phyloP scores from a whole-genome alignment of 345 rosid species.

The Xanthoceras sorbifolium region DNA sequence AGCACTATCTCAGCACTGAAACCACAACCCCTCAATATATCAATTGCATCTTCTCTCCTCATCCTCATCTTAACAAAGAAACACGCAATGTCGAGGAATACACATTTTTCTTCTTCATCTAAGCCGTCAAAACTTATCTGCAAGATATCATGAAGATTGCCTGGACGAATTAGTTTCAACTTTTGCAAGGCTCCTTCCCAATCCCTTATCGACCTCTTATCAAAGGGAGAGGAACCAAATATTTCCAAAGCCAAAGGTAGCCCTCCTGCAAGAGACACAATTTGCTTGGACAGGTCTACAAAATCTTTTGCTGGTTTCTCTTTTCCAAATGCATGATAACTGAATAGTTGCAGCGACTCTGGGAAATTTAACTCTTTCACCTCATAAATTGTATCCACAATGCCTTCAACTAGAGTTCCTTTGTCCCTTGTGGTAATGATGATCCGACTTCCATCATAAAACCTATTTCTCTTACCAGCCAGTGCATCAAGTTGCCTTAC shows the following conservation, averaged over 20 bases:
- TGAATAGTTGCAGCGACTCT: constrained; percentile 51
- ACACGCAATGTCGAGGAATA: constrained; percentile 77
- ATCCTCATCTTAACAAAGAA: constrained; percentile 50
- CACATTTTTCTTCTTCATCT: constrained; percentile 40
- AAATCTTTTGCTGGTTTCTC: constrained; percentile 44
- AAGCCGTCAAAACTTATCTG: constrained; percentile 58
- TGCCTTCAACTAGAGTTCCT: constrained; percentile 28
- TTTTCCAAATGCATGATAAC: constrained; percentile 60
- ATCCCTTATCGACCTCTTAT: constrained; percentile 43
- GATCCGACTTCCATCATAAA: constrained; percentile 49
- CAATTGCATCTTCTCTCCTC: constrained; percentile 48
- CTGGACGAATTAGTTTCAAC: constrained; percentile 33
- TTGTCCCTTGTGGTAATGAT: constrained; percentile 62
- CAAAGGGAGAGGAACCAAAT: constrained; percentile 58
- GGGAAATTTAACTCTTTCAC: constrained; percentile 42
- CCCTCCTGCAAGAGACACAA: constrained; percentile 46
- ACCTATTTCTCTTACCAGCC: constrained; percentile 48
- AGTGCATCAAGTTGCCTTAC: constrained; percentile 44
- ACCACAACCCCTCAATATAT: constrained; percentile 62
- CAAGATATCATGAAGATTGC: constrained; percentile 44
- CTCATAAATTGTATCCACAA: constrained; percentile 41
- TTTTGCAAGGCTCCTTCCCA: constrained; percentile 59
- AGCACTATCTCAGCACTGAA: constrained; percentile 48
- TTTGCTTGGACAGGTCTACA: constrained; percentile 33
- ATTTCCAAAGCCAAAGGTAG: constrained; percentile 76